These are phyloP conservation scores for Pythium utonaiense DNA, from an alignment of 352 stramenopile species.

Conservation along the genomic window DNA sequence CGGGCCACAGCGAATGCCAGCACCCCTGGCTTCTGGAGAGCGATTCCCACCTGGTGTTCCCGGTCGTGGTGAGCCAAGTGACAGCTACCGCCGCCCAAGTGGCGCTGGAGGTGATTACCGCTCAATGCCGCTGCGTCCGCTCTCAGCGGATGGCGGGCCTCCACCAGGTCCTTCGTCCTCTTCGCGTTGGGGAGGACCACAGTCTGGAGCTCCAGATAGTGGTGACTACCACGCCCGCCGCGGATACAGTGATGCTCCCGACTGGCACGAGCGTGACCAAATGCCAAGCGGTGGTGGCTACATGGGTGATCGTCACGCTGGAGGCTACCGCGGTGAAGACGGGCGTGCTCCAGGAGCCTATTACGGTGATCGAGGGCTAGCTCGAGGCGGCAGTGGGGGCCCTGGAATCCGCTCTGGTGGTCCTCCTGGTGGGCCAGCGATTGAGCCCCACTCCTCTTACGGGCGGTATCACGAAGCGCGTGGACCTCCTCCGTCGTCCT, in stretches of 20 bases:
- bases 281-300: conserved; percentile 14
- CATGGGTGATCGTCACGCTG: conserved; percentile 11
- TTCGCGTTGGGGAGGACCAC: conserved; percentile 15
- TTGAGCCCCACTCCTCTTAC: conserved; percentile 7
- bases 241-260: conserved; percentile 13
- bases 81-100: conserved; percentile 16
- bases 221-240: conserved; percentile 18
- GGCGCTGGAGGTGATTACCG: conserved; percentile 11
- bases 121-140: conserved; percentile 16
- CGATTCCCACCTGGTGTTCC: conserved; percentile 11
- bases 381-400: conserved; percentile 5
- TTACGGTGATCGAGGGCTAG: conserved; percentile 8
- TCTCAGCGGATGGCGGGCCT: conserved; percentile 10
- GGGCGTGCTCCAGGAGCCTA: conserved; percentile 17
- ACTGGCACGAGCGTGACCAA: conserved; percentile 21
- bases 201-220: not conserved
- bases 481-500: not conserved
- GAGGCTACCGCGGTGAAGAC: conserved; percentile 9
- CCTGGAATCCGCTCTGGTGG: not conserved
- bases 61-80: conserved; percentile 11
- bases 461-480: conserved; percentile 20
- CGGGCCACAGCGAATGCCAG: conserved; percentile 8
- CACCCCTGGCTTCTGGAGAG: conserved; percentile 7
- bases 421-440: not conserved
- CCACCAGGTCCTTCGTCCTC: not conserved